Evolutionary conservation across 2,329 filamentous ascomycete genomes (phyloP), one percentile per base, ranked within the genome.

Genomic region (Diaporthe citrichinensis): DNA sequence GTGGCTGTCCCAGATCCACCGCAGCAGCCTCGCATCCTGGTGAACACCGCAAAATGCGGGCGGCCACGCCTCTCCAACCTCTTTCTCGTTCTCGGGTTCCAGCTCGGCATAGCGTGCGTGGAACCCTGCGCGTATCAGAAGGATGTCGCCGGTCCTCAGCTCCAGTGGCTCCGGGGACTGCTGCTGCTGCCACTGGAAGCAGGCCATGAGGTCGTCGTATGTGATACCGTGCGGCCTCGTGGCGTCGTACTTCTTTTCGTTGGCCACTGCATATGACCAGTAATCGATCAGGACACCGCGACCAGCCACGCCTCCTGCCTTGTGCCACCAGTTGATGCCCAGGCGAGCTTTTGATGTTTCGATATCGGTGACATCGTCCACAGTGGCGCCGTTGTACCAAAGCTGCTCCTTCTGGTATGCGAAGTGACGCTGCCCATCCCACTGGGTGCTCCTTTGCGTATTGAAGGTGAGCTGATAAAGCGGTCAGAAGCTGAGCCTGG

Each of bases 1-100:
- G 69, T 92, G 91, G 78, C 88, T 90, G 79, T 94, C 91, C 85
- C 94, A 93, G 75, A 94, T 78, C 92, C 92, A 94, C 72, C 90
- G 59, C 28, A 75, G 69, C 25, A 73, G 53, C 17, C 31, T 44
- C 31, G 10, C 28, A 5, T 59, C 49, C 4, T 59, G 51, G 46
- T 75, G 57, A 10, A 73, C 59, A 10, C 74, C 74, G 8, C 61
- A 61, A 14, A 53, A 73, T 5, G 61, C 74, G 4, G 69, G 46
- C n/a, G 69, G 72, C 39, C 69, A 72, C 51, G 67, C 41, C 41
- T 72, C 46, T 3, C 65, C 53, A 1, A 74, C 49, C 53, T 68
- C 57, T 12, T 20, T 17, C 34, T 65, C 41, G 2, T 58, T 68
- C 1, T 59, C 46, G 2, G 49, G 14, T 2, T 20, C 36, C 23